Evolutionary conservation across 345 rosid genomes (phyloP).

Genomic region (Camelina neglecta): DNA sequence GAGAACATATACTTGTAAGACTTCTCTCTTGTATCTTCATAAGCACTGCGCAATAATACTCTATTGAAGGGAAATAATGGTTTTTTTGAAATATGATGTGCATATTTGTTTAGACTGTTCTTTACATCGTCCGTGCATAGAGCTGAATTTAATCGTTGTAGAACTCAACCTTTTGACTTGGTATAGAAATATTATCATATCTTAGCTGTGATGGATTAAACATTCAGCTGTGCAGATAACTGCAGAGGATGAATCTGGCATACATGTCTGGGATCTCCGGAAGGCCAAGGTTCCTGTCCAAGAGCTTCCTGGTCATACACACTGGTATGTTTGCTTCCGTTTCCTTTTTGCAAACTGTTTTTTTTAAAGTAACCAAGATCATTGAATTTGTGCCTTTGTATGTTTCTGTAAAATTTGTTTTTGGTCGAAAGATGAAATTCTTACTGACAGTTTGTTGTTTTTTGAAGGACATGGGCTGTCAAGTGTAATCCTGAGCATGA

Average conservation of each 20-base stretch:
- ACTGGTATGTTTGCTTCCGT: conserved; percentile 57
- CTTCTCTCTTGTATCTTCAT: neutral
- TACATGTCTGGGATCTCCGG: conserved; percentile 79
- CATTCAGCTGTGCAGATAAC: conserved; percentile 53
- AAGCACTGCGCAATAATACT: neutral
- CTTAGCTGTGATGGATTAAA: conserved; percentile 21
- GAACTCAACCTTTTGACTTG: conserved; percentile 7
- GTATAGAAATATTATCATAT: neutral
- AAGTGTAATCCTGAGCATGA: conserved; percentile 81
- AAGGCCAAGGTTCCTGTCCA: conserved; percentile 65
- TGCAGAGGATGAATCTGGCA: conserved; percentile 81
- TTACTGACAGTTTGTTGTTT: too few species aligned
- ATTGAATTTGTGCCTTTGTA: conserved; percentile 19
- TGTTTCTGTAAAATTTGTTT: conserved; percentile 19
- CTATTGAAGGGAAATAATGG: neutral
- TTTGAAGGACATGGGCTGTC: conserved; percentile 89
- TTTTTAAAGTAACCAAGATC: neutral
- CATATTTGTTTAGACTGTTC: neutral
- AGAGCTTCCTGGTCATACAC: conserved; percentile 86
- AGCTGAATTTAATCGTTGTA: neutral
- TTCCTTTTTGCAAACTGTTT: conserved; percentile 24
- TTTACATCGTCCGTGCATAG: neutral
- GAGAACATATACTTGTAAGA: conserved; percentile 76
- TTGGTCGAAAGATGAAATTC: too few species aligned
- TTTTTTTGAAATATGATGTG: neutral